Evolutionary conservation across 768 basidiomycete species (phyloP), one percentile per base, ranked within the genome.

Genomic region (Harrya chromipes): DNA sequence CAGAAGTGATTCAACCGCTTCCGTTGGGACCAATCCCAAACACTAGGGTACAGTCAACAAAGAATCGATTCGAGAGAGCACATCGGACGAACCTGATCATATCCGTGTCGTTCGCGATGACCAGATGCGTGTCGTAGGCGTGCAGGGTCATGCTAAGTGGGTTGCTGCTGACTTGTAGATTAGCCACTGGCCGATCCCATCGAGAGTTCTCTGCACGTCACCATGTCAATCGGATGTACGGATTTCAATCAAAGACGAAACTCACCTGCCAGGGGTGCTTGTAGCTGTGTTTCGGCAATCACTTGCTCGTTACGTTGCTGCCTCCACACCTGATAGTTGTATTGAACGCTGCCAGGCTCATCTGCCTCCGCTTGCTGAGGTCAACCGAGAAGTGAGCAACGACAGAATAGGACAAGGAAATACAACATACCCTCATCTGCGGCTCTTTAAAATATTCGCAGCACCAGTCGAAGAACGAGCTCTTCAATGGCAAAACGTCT

Each of bases 391-490:
- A n/a, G 57, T 51, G 51, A 63, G 51, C 45, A 38, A 13, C 12
- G 14, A 35, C 2, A 36, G n/a, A 29, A 40, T 13, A 47, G 40
- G 14, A 31, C 10, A n/a, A 36, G 31, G 27, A 43, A 50, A 17
- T 23, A 35, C 29, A 13, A 59, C 83, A 61, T 65, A 95, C 94
- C 76, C 92, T 85, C 95, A 99, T 98, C 68, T 99, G 97, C 4
- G 95, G 93, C 66, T 97, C 94, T 54, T 88, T 93, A 74, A 97
- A 99, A 66, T 98, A 98, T 64, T 98, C 94, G 61, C 83, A 81
- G 52, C 93, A 93, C 90, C 93, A 97, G 62, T 97, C 95, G 63
- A 87, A 99, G 71, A 90, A 95, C 9, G 81, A 76, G 63, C 92
- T 94, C 70, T 90, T 92, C 60, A 99, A 69, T 0, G 97, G 97